Conservation (phyloP, 805 yeast species). For the Priceomyces fermenticarens region DNA sequence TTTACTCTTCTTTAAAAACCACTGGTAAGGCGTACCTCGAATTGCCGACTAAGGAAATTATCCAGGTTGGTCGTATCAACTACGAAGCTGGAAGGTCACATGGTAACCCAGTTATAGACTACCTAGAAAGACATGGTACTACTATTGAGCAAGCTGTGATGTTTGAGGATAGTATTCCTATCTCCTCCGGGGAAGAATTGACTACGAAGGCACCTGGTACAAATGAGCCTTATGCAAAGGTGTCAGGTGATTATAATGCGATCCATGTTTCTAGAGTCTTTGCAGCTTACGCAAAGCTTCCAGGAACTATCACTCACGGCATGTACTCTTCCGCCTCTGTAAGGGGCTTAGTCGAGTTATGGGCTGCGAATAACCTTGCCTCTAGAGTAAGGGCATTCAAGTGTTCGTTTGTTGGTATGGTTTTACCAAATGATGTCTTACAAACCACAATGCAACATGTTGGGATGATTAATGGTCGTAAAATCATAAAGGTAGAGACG, state of each 20-base stretch:
- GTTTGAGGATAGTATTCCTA: conserved; percentile 87
- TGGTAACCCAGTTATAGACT: conserved; percentile 97
- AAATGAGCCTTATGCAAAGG: conserved; percentile 94
- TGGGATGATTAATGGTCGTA: conserved; percentile 99
- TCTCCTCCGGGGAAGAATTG: conserved; percentile 62
- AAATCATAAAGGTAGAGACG: conserved; percentile 90
- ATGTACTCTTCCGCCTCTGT: conserved; percentile 97
- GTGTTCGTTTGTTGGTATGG: conserved; percentile 94
- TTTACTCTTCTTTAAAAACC: conserved; percentile 78
- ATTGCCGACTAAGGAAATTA: conserved; percentile 85
- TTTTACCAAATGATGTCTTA: conserved; percentile 88
- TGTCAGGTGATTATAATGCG: conserved; percentile 98
- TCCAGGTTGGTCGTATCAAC: conserved; percentile 77
- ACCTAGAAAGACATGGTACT: conserved; percentile 85
- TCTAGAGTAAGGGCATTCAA: conserved; percentile 92
- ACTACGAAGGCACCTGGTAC: conserved; percentile 86
- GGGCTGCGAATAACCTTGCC: conserved; percentile 98
- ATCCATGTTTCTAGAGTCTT: conserved; percentile 96
- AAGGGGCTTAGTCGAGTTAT: conserved; percentile 91
- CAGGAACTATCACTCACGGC: conserved; percentile 98
- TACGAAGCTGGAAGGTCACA: conserved; percentile 90
- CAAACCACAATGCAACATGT: conserved; percentile 87
- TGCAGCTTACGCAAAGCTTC: conserved; percentile 87
- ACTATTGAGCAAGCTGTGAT: conserved; percentile 91
- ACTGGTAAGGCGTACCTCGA: conserved; percentile 83